Base-by-base conservation (phyloP, 176 grass and related monocot species). In the Microstegium vimineum region DNA sequence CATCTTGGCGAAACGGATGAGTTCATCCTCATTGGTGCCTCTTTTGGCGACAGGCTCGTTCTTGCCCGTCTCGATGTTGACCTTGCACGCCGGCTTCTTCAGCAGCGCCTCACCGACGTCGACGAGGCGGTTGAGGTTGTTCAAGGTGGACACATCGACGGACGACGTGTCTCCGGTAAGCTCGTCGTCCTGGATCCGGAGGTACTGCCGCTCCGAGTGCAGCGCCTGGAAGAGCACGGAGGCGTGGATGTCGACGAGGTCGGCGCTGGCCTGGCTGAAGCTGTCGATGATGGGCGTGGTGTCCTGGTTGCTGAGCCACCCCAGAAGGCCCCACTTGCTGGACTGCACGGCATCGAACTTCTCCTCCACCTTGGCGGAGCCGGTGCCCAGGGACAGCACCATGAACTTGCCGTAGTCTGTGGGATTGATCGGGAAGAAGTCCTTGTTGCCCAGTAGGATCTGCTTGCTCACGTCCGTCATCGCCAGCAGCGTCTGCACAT, bases 181-280 rank as follows among this genome's bases (percentile, higher is more conserved):
- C 41, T 69, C 51, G 62, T 89, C 84, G 5, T 93, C 84, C 81
- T 90, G 84, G 66, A 93, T 91, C n/a, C 94, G 86, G 1, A 94
- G 82, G 67, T 94, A 92, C 2, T 66, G 15, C 42, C 78, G 17
- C 27, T 85, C 75, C 2, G 12, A 73, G 51, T 63, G 63, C 54
- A 92, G 75, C 1, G 82, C 82, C 76, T 88, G 81, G 78, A 94
- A 92, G 17, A 94, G 64, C 63, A 88, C 62, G 6, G 87, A 85
- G 31, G 80, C 46, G 31, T 97, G 75, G 66, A 93, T 93, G 79
- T 97, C 94, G 11, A 93, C 89, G 69, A 97, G 51, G 37, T 93
- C 94, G 4, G 86, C 59, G 67, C 84, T 89, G 5, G 81, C 86
- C 34, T 93, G 84, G 66, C 28, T 91, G 66, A 97, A 91, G 72